Evolutionary conservation across 768 basidiomycete genomes (phyloP).

Genomic region (Phlegmacium glaucopus): DNA sequence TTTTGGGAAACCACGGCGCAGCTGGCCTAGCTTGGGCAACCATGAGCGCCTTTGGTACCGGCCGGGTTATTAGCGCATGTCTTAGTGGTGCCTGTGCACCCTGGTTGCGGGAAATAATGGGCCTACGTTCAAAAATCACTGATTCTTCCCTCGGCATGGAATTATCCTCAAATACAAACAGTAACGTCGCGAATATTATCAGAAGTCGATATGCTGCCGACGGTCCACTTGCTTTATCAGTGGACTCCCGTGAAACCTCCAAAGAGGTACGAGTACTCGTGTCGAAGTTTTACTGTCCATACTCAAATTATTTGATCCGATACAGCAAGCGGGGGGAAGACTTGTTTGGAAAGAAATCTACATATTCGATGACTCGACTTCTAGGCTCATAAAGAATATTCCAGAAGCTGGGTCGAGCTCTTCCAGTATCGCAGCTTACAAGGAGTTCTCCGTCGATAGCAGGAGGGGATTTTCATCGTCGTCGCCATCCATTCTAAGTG

Average conservation of each 20-base stretch:
- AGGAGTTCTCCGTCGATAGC: too few relatives aligned
- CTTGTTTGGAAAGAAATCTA: constrained; percentile 19
- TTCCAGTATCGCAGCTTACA: background rate
- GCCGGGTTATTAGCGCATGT: constrained; percentile 23
- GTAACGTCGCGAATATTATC: background rate
- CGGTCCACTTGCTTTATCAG: constrained; percentile 8
- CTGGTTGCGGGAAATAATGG: constrained; percentile 26
- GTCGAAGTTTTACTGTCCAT: background rate
- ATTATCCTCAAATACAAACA: constrained; percentile 8
- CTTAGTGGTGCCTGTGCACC: constrained; percentile 19
- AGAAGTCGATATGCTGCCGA: constrained; percentile 7
- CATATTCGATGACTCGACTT: constrained; percentile 18
- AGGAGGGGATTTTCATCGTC: too few relatives aligned
- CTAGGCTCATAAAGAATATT: constrained; percentile 11
- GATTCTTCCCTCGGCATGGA: constrained; percentile 23
- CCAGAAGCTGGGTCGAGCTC: constrained; percentile 12
- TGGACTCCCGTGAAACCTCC: background rate
- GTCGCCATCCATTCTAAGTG: too few relatives aligned
- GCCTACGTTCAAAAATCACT: constrained; percentile 16
- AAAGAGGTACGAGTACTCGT: background rate
- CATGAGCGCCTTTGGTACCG: constrained; percentile 24
- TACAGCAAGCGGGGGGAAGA: background rate
- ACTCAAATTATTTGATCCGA: background rate
- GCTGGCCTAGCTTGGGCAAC: constrained; percentile 27
- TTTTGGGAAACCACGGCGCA: constrained; percentile 23